Base-by-base conservation (phyloP, 208 protist species). In the Crithidia mellificae region DNA sequence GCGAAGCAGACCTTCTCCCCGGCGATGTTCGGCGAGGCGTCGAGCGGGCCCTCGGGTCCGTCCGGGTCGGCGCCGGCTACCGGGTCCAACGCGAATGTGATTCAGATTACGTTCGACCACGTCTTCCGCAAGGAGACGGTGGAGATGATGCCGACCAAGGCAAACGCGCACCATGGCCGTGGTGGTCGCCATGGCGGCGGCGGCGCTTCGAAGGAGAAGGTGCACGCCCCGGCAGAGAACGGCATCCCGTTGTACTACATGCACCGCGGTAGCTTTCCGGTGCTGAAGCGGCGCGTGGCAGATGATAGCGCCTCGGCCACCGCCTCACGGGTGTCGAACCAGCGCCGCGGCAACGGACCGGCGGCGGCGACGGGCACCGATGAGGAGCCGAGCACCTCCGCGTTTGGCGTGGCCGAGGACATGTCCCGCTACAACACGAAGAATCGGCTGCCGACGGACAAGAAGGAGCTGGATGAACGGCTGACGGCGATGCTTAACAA, bases 41-140 rank as follows among this genome's bases (percentile, higher is more conserved):
- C 51, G 8, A 63, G 64, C 43, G 50, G 39, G 12, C n/a, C 64
- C 32, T 67, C 46, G 19, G 56, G 69, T 15, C 22, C 66, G 0
- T 6, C 32, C 56, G 63, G 56, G 32, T 43, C 62, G 4, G 70
- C 54, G 0, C 70, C 80, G 4, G 78, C 85, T 44, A 88, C 86
- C 14, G 72, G 54, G 34, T 70, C 81, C 12, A 89, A 88, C 57
- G 66, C 75, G 32, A 93, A 92, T 63, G 87, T 74, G 15, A 75
- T 92, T 17, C 72, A 82, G 17, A 91, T 96, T 20, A 90, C 72
- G 15, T 96, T 96, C 58, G 91, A 96, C 55, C 72, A 90, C 62
- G 77, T 94, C 9, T 74, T 63, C 39, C 73, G 77, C 22, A 59
- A 62, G 12, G 86, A 94, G 67, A 80, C 74, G 27, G 74, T 86